These are phyloP conservation scores for Nakazawaea ambrosiae DNA, from an alignment of 805 yeast species.

Conservation along the genomic window DNA sequence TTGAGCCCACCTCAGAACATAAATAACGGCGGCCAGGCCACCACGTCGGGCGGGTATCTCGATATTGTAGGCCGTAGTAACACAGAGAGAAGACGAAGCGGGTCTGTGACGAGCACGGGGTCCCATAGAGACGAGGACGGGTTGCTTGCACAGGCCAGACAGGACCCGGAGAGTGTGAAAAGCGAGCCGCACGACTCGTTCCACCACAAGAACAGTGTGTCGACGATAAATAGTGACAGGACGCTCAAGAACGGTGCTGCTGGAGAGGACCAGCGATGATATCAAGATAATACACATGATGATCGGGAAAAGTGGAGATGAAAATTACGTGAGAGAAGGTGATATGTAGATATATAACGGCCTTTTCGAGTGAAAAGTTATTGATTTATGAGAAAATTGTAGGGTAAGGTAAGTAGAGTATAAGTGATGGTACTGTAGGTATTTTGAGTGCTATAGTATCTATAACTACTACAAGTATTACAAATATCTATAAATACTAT, in stretches of 20 bases:
- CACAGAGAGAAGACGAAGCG: conserved; percentile 7
- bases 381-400: no score
- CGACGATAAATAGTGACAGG: conserved; percentile 11
- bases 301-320: no score
- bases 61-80: not conserved
- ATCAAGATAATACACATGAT: no score
- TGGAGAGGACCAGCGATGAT: conserved; percentile 14
- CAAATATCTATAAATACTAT: no score
- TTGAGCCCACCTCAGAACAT: conserved; percentile 16
- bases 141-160: not conserved
- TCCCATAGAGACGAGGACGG: not conserved
- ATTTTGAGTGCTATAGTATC: no score
- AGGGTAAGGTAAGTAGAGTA: no score
- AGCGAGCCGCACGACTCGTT: not conserved
- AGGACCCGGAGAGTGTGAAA: conserved; percentile 10
- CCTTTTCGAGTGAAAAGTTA: no score
- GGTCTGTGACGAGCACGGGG: not conserved
- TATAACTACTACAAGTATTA: no score
- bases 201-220: conserved; percentile 7
- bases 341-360: no score
- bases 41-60: not conserved
- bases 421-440: no score
- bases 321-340: no score
- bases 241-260: conserved; percentile 15
- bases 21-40: not conserved